Base-by-base conservation (phyloP, 345 rosid species). In the Arabis hirsuta region DNA sequence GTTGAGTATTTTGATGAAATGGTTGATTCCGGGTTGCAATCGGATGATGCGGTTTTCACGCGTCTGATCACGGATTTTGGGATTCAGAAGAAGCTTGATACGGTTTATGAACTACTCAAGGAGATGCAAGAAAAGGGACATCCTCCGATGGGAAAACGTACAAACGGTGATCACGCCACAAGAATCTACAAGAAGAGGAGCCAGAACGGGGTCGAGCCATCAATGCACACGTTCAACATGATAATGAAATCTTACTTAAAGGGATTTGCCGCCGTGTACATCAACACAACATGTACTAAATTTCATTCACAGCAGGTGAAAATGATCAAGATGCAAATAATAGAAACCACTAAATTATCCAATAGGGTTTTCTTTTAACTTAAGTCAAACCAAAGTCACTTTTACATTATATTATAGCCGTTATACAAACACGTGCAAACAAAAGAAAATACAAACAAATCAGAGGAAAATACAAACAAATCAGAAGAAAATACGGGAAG, bases 51-150 rank as follows among this genome's bases (percentile, higher is more conserved):
- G 19, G 84, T 87, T 55, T 90, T 91, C 80, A 91, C 98, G 0
- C 86, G 96, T 80, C 65, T 95, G 84, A 86, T 95, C 68, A 84
- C 91, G 0, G 96, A 98, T 22, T 91, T 86, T 34, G 99, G 99
- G 60, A 84, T 71, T 42, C 88, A 61, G 78, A 88, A 65, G 79
- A 82, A 82, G 76, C 83, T 91, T 85, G 96, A 86, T 29, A 65
- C 81, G 52, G 98, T 90, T 66, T 86, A 77, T 51, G 79, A 80
- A 12, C 78, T 91, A 78, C 74, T 88, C 76, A 83, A 80, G 80
- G 92, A 91, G 79, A 95, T 95, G 97, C 85, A 87, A 63, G 94
- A 87, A 36, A 83, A 79, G 62, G 86, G 87, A 29, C 86, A 81
- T 77, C 90, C 87, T 16, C 90, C 98, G 97, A 91, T 84, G 90